A percentile compares a stretch with the other conserved stretches of the same genome.
These are phyloP conservation scores for Chaetoceros muelleri DNA, from an alignment of 108 stramenopile species.

Conservation along the genomic window DNA sequence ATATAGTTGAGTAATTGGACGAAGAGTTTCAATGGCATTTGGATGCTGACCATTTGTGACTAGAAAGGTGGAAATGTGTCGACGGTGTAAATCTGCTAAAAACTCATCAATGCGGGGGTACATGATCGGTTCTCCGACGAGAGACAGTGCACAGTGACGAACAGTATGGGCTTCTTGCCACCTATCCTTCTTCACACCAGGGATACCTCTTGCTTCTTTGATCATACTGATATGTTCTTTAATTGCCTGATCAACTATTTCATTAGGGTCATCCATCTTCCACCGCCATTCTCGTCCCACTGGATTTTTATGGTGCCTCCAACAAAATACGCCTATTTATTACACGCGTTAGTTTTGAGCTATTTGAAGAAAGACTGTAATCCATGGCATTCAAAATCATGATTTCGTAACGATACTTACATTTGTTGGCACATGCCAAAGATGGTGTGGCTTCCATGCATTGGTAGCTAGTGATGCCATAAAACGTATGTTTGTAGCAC, in stretches of 20 bases:
- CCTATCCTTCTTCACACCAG: slow-evolving; percentile 87
- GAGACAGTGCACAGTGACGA: slow-evolving; percentile 74
- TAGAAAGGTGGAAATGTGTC: slow-evolving; percentile 87
- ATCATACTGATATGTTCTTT: slow-evolving; percentile 81
- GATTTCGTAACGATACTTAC: slow-evolving; percentile 18
- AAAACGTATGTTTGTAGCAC: slow-evolving; percentile 96
- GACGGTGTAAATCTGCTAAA: slow-evolving; percentile 71
- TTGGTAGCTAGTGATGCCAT: slow-evolving; percentile 93
- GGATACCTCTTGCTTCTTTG: slow-evolving; percentile 89
- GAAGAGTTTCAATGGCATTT: slow-evolving; percentile 68
- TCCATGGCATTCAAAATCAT: background rate
- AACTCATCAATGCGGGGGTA: slow-evolving; percentile 93
- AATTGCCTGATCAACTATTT: slow-evolving; percentile 86
- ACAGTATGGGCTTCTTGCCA: slow-evolving; percentile 89
- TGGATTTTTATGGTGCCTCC: slow-evolving; percentile 98
- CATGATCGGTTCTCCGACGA: slow-evolving; percentile 94
- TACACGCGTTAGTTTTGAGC: background rate
- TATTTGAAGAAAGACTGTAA: background rate
- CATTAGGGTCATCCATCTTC: slow-evolving; percentile 88
- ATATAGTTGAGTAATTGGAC: slow-evolving; percentile 92
- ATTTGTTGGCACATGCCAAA: slow-evolving; percentile 95
- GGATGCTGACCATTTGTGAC: slow-evolving; percentile 98
- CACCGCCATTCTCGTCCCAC: slow-evolving; percentile 95
- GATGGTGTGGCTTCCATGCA: slow-evolving; percentile 96
- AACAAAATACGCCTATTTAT: slow-evolving; percentile 78